Percentiles rank a stretch among this genome's conserved stretches.
phyloP scores from a whole-genome alignment of 257 asterid genomes.

The Phtheirospermum japonicum region DNA sequence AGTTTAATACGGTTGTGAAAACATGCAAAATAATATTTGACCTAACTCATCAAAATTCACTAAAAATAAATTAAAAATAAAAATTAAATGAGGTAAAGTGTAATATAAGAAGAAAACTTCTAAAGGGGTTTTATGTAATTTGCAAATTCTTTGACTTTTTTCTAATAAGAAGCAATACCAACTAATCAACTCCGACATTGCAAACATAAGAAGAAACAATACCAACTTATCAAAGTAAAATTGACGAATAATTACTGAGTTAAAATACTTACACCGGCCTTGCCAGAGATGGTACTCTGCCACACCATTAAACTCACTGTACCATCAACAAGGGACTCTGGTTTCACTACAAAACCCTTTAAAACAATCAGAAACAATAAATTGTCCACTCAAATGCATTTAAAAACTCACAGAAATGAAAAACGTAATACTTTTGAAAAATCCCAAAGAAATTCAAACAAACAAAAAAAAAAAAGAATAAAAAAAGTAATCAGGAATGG shows the following conservation, averaged over 20 bases:
- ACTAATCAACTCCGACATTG: too few species aligned
- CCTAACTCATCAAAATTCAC: too few species aligned
- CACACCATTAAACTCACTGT: constrained; percentile 65
- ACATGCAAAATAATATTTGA: too few species aligned
- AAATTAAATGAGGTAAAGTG: too few species aligned
- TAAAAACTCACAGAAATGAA: neutral
- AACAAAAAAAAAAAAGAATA: neutral
- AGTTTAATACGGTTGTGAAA: too few species aligned
- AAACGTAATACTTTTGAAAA: neutral
- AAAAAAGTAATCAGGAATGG: constrained; percentile 34
- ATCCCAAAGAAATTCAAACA: neutral
- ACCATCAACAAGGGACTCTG: constrained; percentile 60
- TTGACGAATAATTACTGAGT: neutral
- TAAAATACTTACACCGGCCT: constrained; percentile 51
- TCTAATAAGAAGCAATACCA: too few species aligned
- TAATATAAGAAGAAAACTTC: too few species aligned
- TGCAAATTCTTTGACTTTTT: too few species aligned
- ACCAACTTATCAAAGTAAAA: neutral
- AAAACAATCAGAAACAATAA: constrained; percentile 1
- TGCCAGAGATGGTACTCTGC: constrained; percentile 73
- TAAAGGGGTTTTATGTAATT: too few species aligned
- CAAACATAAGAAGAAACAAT: too few species aligned
- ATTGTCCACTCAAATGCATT: constrained; percentile 6
- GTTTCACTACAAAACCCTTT: constrained; percentile 75
- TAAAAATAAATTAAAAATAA: too few species aligned